phyloP scores from a whole-genome alignment of 2,329 filamentous ascomycete genomes.

The Celoporthe dispersa region DNA sequence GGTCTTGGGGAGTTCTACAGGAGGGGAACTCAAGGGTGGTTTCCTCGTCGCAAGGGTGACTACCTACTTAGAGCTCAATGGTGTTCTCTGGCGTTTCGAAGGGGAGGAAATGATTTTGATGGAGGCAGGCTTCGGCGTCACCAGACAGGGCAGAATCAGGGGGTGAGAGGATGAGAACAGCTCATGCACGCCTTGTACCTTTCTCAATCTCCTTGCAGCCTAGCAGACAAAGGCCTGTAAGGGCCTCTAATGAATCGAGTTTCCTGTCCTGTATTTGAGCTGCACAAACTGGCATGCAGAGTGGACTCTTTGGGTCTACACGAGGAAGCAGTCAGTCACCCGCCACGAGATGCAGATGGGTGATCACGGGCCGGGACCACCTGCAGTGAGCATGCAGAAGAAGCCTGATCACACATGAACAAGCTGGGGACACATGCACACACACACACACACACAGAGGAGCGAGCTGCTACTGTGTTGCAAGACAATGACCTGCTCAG shows the following conservation, averaged over 20 bases:
- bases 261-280: too few species aligned
- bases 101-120: background rate
- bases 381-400: background rate
- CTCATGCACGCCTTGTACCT: background rate
- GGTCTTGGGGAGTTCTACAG: background rate
- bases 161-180: background rate
- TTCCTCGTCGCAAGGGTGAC: background rate
- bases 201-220: background rate
- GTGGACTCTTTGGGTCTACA: background rate
- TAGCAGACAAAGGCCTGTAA: background rate
- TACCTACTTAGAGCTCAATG: background rate
- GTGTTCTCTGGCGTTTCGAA: background rate
- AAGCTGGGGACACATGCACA: background rate
- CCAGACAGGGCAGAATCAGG: background rate
- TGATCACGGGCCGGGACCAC: constrained; percentile 11
- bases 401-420: background rate
- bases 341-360: background rate
- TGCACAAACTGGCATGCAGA: too few species aligned
- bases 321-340: background rate
- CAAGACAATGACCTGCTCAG: background rate
- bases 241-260: too few species aligned
- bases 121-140: background rate
- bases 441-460: background rate
- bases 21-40: background rate
- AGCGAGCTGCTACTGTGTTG: background rate